Conservation (phyloP, 2,329 filamentous ascomycete species). For the Tolypocladium nubicola region DNA sequence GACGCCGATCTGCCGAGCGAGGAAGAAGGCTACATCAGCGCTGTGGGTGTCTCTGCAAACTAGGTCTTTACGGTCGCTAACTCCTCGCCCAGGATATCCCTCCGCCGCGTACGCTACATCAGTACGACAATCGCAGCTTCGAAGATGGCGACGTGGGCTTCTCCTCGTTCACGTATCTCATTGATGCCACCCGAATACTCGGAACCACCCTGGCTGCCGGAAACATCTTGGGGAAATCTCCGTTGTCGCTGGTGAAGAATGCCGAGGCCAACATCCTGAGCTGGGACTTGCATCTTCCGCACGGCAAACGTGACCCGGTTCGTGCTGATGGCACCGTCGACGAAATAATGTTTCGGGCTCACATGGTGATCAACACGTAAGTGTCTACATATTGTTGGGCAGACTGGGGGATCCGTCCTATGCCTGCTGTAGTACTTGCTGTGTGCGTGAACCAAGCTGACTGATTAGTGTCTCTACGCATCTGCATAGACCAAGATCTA, state of each 20-base stretch:
- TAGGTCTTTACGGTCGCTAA: background rate
- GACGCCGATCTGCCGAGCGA: constrained; percentile 66
- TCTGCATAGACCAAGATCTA: constrained; percentile 8
- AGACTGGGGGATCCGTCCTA: background rate
- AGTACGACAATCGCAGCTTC: constrained; percentile 62
- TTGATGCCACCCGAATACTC: constrained; percentile 65
- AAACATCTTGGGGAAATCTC: constrained; percentile 28
- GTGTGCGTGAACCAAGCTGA: background rate
- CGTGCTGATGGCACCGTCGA: constrained; percentile 54
- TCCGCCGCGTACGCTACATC: constrained; percentile 47
- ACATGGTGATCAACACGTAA: constrained; percentile 54
- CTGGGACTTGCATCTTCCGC: constrained; percentile 65
- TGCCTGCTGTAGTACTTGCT: background rate
- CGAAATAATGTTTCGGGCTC: constrained; percentile 74
- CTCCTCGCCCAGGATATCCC: constrained; percentile 31
- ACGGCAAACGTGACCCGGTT: constrained; percentile 54
- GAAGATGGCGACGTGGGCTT: constrained; percentile 53
- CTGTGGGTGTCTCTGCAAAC: constrained; percentile 24
- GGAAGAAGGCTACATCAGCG: constrained; percentile 49
- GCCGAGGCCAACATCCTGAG: constrained; percentile 41
- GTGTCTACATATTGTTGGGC: constrained; percentile 7
- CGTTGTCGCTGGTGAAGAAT: constrained; percentile 4
- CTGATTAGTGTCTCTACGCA: constrained; percentile 6
- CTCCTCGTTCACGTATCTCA: constrained; percentile 68
- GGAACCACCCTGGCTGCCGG: constrained; percentile 40